Evolutionary conservation across 2,329 filamentous ascomycete species (phyloP).

Genomic region (Cytospora piceicola): DNA sequence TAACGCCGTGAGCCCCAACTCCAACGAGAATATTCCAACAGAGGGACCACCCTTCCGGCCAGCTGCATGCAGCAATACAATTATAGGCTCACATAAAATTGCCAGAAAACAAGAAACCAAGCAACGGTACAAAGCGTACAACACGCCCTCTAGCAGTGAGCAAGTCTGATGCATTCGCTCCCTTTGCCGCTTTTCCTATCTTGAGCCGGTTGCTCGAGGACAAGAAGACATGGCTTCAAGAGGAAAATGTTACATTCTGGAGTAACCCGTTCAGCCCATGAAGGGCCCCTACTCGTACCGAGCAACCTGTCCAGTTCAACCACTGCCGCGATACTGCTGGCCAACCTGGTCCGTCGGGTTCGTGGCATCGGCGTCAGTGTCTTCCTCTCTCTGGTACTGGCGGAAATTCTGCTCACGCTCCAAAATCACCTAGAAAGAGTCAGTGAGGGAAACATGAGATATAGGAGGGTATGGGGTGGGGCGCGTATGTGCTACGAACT

Average conservation of each 20-base stretch:
- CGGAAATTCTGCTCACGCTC: conserved; percentile 47
- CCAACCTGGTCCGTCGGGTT: not conserved
- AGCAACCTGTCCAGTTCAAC: conserved; percentile 18
- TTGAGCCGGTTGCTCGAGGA: not conserved
- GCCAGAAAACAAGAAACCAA: not conserved
- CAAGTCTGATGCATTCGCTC: no score
- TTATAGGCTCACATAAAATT: not conserved
- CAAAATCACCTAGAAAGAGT: conserved; percentile 58
- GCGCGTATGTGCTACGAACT: conserved; percentile 29
- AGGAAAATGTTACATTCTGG: not conserved
- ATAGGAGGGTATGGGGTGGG: not conserved
- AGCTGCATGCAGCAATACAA: not conserved
- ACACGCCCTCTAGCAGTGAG: not conserved
- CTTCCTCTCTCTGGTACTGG: conserved; percentile 28
- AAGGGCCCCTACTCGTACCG: conserved; percentile 12
- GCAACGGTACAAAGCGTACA: not conserved
- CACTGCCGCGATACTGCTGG: conserved; percentile 11
- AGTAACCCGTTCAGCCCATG: conserved; percentile 20
- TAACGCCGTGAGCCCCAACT: not conserved
- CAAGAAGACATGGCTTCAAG: not conserved
- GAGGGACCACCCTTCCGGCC: not conserved
- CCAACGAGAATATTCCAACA: not conserved
- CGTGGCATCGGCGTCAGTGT: not conserved
- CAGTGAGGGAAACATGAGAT: conserved; percentile 42
- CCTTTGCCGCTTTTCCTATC: not conserved